Conservation (phyloP, 495 filamentous ascomycete species). For the Xylaria sp. region DNA sequence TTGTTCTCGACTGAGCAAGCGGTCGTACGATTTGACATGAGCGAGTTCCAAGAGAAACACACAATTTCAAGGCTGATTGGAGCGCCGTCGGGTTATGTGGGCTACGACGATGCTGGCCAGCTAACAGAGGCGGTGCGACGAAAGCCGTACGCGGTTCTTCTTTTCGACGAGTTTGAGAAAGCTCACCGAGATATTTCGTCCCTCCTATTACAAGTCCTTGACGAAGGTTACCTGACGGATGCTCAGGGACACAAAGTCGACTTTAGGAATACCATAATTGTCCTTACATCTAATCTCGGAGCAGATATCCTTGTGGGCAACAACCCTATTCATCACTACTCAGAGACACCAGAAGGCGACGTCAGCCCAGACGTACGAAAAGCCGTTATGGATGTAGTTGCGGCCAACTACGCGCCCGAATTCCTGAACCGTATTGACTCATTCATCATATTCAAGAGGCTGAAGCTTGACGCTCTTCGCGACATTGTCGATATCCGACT, state of each 20-base stretch:
- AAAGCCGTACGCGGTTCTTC: constrained; percentile 92
- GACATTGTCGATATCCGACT: constrained; percentile 95
- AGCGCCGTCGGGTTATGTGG: constrained; percentile 90
- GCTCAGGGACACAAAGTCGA: constrained; percentile 95
- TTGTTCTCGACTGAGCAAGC: constrained; percentile 90
- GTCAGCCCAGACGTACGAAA: constrained; percentile 72
- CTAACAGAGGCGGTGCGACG: constrained; percentile 93
- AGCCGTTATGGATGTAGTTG: constrained; percentile 89
- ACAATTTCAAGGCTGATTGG: constrained; percentile 93
- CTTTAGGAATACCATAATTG: constrained; percentile 95
- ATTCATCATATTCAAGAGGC: constrained; percentile 92
- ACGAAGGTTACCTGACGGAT: constrained; percentile 96
- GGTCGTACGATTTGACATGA: constrained; percentile 96
- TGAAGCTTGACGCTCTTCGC: constrained; percentile 77
- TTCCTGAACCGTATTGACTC: constrained; percentile 97
- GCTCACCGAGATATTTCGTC: constrained; percentile 94
- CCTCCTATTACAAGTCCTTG: constrained; percentile 91
- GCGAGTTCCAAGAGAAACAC: constrained; percentile 97
- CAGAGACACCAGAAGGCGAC: constrained; percentile 65
- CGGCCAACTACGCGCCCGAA: constrained; percentile 80
- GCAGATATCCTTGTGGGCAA: constrained; percentile 72
- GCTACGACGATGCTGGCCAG: constrained; percentile 96
- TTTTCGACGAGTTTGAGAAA: constrained; percentile 98
- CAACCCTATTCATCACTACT: constrained; percentile 62
- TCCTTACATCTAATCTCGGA: constrained; percentile 92